Base-by-base conservation (phyloP, 768 basidiomycete genomes). In the Trametopsis cervina region DNA sequence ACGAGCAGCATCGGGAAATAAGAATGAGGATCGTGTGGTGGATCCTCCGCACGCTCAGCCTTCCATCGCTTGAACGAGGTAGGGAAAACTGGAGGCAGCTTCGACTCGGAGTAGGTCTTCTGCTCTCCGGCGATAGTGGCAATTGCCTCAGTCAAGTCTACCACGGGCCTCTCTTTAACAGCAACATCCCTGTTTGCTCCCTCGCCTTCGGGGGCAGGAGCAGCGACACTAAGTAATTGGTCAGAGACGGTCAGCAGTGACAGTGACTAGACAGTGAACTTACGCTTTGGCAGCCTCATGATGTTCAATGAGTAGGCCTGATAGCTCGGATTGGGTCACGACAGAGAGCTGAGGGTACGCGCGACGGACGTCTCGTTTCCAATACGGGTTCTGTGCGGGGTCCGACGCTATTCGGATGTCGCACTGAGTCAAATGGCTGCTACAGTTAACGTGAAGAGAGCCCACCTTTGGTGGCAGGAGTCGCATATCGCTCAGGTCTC, bases 321-420 rank as follows among this genome's bases (percentile, higher is more conserved):
- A 84, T 21, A 96, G 70, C 58, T 93, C 83, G 4, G 77, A 62
- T 69, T 97, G 93, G 4, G 89, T 89, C 50, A 97, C 74, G 17
- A 90, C 81, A 2, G 91, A 93, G 23, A 92, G 81, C 56, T 85
- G 89, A n/a, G 93, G 91, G 66, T 93, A 96, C 27, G 81, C 81
- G 44, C 93, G 82, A 49, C 92, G 83, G 58, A 94, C 88, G 68
- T 96, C 93, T 52, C 93, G 88, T 67, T 95, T 95, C 84, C 86
- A 94, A 75, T 97, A 97, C 47, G 87, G 88, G 65, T 90, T 91
- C 70, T 89, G 77, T 25, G 89, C 89, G 33, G 78, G 78, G 67
- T 92, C 89, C 37, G 89, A 91, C 20, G 88, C 89, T 89, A 54
- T 12, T 18, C n/a, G 3, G 4, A 13, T n/a, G 38, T 38, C n/a